These are phyloP conservation scores for Leccinum truebloodii DNA, from an alignment of 768 basidiomycete genomes.

Conservation along the genomic window DNA sequence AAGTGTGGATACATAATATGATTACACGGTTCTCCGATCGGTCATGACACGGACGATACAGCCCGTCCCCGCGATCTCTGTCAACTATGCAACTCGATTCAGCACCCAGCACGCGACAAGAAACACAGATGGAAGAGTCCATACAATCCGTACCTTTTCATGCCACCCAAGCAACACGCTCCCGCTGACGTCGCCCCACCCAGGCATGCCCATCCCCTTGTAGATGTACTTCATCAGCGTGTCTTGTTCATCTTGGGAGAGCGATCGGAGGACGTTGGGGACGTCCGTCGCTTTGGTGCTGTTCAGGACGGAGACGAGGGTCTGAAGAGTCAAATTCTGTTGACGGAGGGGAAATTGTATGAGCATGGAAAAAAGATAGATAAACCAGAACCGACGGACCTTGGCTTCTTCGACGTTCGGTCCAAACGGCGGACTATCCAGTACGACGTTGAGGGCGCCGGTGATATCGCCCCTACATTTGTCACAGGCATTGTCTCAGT, in stretches of 20 bases:
- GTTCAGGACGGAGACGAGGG: conserved; percentile 87
- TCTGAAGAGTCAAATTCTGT: conserved; percentile 77
- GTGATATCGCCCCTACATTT: conserved; percentile 67
- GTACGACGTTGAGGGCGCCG: conserved; percentile 67
- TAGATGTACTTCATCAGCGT: conserved; percentile 97
- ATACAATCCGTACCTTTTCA: conserved; percentile 68
- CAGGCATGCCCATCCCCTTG: conserved; percentile 85
- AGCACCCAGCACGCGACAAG: conserved; percentile 20
- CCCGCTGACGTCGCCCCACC: conserved; percentile 61
- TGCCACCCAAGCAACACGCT: conserved; percentile 84
- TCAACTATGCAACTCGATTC: conserved; percentile 54
- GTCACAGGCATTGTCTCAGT: background rate
- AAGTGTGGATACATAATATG: background rate
- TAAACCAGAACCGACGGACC: conserved; percentile 42
- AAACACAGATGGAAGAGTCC: background rate
- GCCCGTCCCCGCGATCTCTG: conserved; percentile 90
- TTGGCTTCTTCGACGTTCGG: conserved; percentile 87
- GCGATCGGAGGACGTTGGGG: conserved; percentile 64
- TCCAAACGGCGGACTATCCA: conserved; percentile 88
- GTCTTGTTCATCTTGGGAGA: conserved; percentile 79
- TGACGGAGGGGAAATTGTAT: background rate
- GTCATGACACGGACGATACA: conserved; percentile 91
- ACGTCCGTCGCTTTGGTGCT: conserved; percentile 92
- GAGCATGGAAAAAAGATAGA: background rate
- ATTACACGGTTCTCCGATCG: conserved; percentile 58